These are phyloP conservation scores for Exophiala sp. DNA, from an alignment of 2,329 filamentous ascomycete genomes.

Conservation along the genomic window DNA sequence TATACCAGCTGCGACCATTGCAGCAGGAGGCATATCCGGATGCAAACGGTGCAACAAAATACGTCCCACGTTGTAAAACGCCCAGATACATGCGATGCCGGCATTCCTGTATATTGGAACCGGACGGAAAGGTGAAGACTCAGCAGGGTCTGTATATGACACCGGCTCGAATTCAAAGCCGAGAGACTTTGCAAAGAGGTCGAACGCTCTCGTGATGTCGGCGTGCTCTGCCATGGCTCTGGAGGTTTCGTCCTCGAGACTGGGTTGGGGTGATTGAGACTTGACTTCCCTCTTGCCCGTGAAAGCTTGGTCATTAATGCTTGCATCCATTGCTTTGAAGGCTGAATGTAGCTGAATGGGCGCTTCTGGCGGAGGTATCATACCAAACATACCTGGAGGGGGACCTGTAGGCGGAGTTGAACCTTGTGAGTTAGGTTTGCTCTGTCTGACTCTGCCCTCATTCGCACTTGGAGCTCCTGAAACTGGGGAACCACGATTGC, in stretches of 20 bases:
- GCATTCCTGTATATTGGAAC: constrained; percentile 80
- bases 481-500: constrained; percentile 15
- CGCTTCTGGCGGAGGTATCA: constrained; percentile 41
- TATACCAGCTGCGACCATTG: constrained; percentile 80
- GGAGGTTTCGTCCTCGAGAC: constrained; percentile 63
- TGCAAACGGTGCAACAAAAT: constrained; percentile 80
- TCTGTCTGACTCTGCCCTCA: constrained; percentile 22
- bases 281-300: constrained; percentile 2
- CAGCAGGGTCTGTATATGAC: constrained; percentile 59
- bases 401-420: constrained; percentile 24
- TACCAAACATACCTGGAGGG: constrained; percentile 46
- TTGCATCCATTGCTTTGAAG: constrained; percentile 50
- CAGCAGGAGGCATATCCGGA: constrained; percentile 84
- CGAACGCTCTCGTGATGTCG: constrained; percentile 40
- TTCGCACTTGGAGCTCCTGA: constrained; percentile 22
- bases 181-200: constrained; percentile 54
- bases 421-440: constrained; percentile 14
- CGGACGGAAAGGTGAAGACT: constrained; percentile 73
- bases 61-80: constrained; percentile 78
- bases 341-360: constrained; percentile 47
- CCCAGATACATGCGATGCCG: constrained; percentile 83
- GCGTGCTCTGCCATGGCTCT: constrained; percentile 77
- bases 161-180: constrained; percentile 75
- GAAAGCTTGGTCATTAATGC: constrained; percentile 36
- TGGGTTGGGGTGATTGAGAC: constrained; percentile 33